Conservation (phyloP, 441 rosid species). For the Gossypium lobatum region DNA sequence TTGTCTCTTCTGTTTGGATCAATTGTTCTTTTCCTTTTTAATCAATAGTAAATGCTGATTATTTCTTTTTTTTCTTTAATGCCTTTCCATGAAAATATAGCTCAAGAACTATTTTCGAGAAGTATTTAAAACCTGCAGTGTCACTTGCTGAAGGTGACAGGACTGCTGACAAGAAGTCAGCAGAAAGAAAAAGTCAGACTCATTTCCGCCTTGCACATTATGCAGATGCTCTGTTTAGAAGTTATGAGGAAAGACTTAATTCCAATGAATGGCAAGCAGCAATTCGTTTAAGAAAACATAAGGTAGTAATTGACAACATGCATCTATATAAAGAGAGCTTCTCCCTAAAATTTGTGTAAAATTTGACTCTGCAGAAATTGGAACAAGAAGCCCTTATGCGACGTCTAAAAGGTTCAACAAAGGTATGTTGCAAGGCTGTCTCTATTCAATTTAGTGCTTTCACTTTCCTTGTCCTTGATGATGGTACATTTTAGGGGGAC, state of each 20-base stretch:
- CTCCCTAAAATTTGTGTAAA: not conserved
- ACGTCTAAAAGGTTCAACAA: conserved; percentile 58
- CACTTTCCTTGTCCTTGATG: not conserved
- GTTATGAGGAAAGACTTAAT: conserved; percentile 84
- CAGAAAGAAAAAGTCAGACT: conserved; percentile 75
- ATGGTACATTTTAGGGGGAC: conserved; percentile 47
- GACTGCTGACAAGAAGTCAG: conserved; percentile 51
- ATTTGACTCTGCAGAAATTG: conserved; percentile 39
- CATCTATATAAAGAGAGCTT: not conserved
- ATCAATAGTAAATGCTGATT: conserved; percentile 21
- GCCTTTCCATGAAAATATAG: conserved; percentile 35
- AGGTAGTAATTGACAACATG: conserved; percentile 39
- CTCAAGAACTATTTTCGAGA: conserved; percentile 90
- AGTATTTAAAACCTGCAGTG: conserved; percentile 91
- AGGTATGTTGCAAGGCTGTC: conserved; percentile 37
- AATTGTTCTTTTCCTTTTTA: conserved; percentile 13
- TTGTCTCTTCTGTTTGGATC: conserved; percentile 15
- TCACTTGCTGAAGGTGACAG: conserved; percentile 61
- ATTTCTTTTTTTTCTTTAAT: conserved; percentile 5
- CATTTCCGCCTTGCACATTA: conserved; percentile 95
- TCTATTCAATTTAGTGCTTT: not conserved
- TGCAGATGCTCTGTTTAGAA: conserved; percentile 87
- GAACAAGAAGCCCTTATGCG: conserved; percentile 76
- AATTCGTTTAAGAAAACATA: conserved; percentile 80
- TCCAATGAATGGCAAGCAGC: conserved; percentile 99